A percentile compares a stretch with the other conserved stretches of the same genome.
Conservation (phyloP, 768 basidiomycete species). For the Trametopsis cervina region DNA sequence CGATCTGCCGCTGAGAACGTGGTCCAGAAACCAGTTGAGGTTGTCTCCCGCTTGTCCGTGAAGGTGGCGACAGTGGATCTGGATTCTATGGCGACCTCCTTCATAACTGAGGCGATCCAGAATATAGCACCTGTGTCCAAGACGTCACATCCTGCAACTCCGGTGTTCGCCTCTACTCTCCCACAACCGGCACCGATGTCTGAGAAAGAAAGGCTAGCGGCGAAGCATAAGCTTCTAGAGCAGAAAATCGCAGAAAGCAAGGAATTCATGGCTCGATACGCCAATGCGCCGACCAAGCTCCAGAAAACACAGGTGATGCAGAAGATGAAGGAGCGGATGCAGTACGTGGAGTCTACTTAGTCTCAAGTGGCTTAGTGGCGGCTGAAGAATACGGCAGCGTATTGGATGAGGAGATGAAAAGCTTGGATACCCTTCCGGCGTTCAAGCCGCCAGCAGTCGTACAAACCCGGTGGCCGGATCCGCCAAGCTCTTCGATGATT, state of each 20-base stretch:
- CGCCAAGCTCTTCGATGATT: conserved; percentile 32
- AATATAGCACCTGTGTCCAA: conserved; percentile 23
- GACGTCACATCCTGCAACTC: conserved; percentile 10
- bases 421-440: neutral
- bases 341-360: conserved; percentile 29
- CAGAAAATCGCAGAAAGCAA: conserved; percentile 49
- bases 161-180: conserved; percentile 9
- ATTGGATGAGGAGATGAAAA: conserved; percentile 29
- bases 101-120: conserved; percentile 52
- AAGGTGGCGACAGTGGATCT: conserved; percentile 17
- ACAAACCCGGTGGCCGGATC: conserved; percentile 37
- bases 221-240: conserved; percentile 41
- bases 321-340: conserved; percentile 41
- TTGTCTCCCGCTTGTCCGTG: neutral
- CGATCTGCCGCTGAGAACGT: neutral
- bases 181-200: conserved; percentile 18
- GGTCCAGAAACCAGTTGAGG: neutral
- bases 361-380: neutral
- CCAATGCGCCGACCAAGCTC: conserved; percentile 39
- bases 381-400: conserved; percentile 21
- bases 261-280: conserved; percentile 39
- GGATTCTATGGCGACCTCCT: conserved; percentile 49
- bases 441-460: conserved; percentile 1
- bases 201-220: conserved; percentile 30
- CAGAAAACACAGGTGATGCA: conserved; percentile 42